Base-by-base conservation (phyloP, 768 basidiomycete genomes). In the Macrolepiota fuliginosa region DNA sequence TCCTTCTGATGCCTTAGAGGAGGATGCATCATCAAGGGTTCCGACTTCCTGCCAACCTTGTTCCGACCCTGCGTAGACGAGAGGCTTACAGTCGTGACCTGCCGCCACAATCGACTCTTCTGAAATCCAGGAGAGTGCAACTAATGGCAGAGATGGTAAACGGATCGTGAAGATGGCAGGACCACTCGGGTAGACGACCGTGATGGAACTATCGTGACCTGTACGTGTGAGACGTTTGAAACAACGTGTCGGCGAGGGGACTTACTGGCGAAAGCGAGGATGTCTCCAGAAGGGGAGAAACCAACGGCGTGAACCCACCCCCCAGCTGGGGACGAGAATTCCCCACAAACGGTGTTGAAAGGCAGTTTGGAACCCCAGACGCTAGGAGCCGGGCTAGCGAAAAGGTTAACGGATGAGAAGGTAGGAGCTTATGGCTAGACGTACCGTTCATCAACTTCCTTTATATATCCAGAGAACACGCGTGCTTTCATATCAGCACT, bases 361-460 rank as follows among this genome's bases (percentile, higher is more conserved):
- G 97, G 97, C 0, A 99, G 81, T 68, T 95, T 95, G 61, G 95
- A 94, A n/a, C 97, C 97, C 97, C 97, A 99, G 1, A 95, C 88
- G 24, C 90, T 88, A 2, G 94, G 85, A 42, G 87, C 79, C 19
- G 96, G 97, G 70, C 96, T 96, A 49, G 17, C 45, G 56, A 19
- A 57, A 37, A 46, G 67, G 49, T 69, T 57, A 37, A 54, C 42
- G 36, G 42, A 29, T 5, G 7, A 25, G 39, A 27, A 9, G 40
- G 13, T 56, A 52, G 13, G 32, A 27, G 29, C 12, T 54, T 56
- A 60, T 36, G n/a, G 54, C 24, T 37, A 5, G 25, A 70, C 80
- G 65, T 65, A 91, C 96, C 88, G 91, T 69, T 92, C 87, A 71
- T 99, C 97, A 22, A 98, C 88, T 67, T 97, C 97, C 80, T 99